These are phyloP conservation scores for Strobilomyces echinocephalus DNA, from an alignment of 768 basidiomycete genomes.

Conservation along the genomic window DNA sequence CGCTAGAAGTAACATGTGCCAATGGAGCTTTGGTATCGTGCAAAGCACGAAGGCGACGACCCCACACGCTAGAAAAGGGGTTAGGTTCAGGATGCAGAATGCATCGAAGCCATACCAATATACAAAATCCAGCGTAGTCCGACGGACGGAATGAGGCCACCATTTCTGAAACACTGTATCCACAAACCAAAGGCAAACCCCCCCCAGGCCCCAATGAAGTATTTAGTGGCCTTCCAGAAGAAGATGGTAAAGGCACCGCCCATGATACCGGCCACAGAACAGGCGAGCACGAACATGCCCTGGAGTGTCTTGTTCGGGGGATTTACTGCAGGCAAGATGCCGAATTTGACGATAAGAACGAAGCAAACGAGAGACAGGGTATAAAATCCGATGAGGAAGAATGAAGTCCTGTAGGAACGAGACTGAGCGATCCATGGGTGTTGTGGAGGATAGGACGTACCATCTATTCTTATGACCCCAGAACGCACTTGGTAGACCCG, in stretches of 20 bases:
- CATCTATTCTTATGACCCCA: conserved; percentile 96
- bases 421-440: conserved; percentile 3
- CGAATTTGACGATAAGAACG: conserved; percentile 84
- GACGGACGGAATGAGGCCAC: conserved; percentile 73
- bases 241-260: conserved; percentile 87
- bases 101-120: conserved; percentile 51
- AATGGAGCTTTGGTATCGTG: conserved; percentile 82
- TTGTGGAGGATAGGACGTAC: conserved; percentile 37
- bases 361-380: conserved; percentile 79
- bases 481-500: conserved; percentile 84
- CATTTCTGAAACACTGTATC: conserved; percentile 79
- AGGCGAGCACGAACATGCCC: conserved; percentile 87
- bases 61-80: conserved; percentile 47
- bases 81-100: conserved; percentile 12
- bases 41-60: conserved; percentile 78
- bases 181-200: conserved; percentile 86
- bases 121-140: conserved; percentile 88
- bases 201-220: conserved; percentile 55
- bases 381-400: conserved; percentile 92
- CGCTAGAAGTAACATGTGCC: conserved; percentile 78
- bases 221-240: conserved; percentile 87
- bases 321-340: conserved; percentile 78
- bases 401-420: conserved; percentile 65
- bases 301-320: conserved; percentile 74
- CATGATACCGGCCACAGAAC: conserved; percentile 71